Conservation (phyloP, 148 eudicot genomes). For the Nyssa sinensis region DNA sequence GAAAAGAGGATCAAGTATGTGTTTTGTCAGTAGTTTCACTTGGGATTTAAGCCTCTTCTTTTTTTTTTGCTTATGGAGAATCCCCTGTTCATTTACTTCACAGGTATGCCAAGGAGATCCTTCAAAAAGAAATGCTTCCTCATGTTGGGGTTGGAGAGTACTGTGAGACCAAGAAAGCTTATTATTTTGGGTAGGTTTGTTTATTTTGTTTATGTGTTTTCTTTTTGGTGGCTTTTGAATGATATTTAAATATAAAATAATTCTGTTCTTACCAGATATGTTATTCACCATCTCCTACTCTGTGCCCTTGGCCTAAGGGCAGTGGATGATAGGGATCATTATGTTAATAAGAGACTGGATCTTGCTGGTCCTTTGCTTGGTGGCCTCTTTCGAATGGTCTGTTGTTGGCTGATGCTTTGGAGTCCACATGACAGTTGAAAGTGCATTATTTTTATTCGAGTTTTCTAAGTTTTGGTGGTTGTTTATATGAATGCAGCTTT, state of each 20-base stretch:
- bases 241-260: too few species aligned
- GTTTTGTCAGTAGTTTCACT: slow-evolving; percentile 2
- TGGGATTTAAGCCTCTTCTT: neutral
- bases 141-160: slow-evolving; percentile 96
- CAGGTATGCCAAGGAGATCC: slow-evolving; percentile 89
- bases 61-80: slow-evolving; percentile 5
- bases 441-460: neutral
- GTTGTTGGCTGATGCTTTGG: neutral
- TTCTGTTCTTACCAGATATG: slow-evolving; percentile 42
- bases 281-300: slow-evolving; percentile 84
- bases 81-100: slow-evolving; percentile 1
- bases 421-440: neutral
- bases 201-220: slow-evolving; percentile 3
- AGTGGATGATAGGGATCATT: slow-evolving; percentile 98
- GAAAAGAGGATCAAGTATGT: slow-evolving; percentile 90
- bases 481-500: slow-evolving; percentile 39
- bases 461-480: neutral
- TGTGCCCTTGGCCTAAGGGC: slow-evolving; percentile 94
- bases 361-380: slow-evolving; percentile 99
- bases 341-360: slow-evolving; percentile 97
- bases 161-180: slow-evolving; percentile 98
- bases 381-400: slow-evolving; percentile 85
- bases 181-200: slow-evolving; percentile 71
- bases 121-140: slow-evolving; percentile 99
- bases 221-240: neutral